These are phyloP conservation scores for Inonotus hispidus DNA, from an alignment of 1,284 basidiomycete species.

Conservation along the genomic window DNA sequence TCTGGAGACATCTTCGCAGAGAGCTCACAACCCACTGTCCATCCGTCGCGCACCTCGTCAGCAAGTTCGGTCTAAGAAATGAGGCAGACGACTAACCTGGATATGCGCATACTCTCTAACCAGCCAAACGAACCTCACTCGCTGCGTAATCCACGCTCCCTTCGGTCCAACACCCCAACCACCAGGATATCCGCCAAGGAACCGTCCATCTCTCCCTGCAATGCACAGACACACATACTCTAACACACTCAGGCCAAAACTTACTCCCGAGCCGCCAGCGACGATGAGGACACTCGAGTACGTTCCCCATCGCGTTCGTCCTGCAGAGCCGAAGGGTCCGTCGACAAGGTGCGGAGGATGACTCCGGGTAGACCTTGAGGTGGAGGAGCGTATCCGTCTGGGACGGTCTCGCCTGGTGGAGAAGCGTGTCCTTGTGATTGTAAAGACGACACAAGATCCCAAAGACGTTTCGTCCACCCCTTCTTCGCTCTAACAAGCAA, in stretches of 20 bases:
- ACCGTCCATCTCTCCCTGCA: slow-evolving; percentile 45
- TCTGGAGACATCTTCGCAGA: slow-evolving; percentile 60
- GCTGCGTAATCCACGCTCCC: slow-evolving; percentile 43
- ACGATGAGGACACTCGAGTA: slow-evolving; percentile 67
- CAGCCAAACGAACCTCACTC: slow-evolving; percentile 82
- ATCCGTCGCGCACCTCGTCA: neutral
- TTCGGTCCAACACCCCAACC: slow-evolving; percentile 35
- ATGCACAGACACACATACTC: slow-evolving; percentile 67
- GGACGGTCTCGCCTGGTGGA: slow-evolving; percentile 32
- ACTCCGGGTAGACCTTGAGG: slow-evolving; percentile 37
- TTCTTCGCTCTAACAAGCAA: slow-evolving; percentile 73
- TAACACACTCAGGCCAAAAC: slow-evolving; percentile 69
- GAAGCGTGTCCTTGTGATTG: slow-evolving; percentile 28
- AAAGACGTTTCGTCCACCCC: slow-evolving; percentile 75
- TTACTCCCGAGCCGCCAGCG: slow-evolving; percentile 77
- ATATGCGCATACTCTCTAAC: slow-evolving; percentile 53
- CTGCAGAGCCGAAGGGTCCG: slow-evolving; percentile 76
- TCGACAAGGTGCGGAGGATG: slow-evolving; percentile 63
- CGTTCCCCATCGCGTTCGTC: slow-evolving; percentile 59
- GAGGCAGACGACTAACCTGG: slow-evolving; percentile 43
- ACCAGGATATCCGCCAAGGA: slow-evolving; percentile 38
- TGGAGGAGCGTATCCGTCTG: slow-evolving; percentile 30
- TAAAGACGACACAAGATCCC: slow-evolving; percentile 46
- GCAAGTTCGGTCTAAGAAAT: slow-evolving; percentile 53
- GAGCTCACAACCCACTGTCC: slow-evolving; percentile 76